Percentiles rank a stretch among this genome's conserved stretches.
Evolutionary conservation across 139 green algal species (phyloP).

Genomic region (Spirogloea muscicola): DNA sequence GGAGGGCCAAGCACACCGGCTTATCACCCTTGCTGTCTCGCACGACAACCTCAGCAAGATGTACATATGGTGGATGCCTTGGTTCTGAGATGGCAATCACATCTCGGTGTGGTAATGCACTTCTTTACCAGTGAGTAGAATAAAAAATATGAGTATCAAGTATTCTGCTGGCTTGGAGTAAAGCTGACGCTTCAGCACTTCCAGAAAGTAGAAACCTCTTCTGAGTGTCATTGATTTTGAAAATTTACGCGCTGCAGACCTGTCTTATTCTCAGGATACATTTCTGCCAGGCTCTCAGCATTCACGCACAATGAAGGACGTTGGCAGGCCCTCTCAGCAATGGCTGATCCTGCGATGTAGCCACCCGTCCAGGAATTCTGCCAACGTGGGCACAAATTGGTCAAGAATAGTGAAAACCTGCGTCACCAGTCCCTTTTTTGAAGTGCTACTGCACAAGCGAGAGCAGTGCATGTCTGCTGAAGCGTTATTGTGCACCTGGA

Average conservation of each 20-base stretch:
- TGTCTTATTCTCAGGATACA: too few species aligned
- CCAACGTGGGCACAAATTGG: neutral
- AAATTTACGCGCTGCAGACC: too few species aligned
- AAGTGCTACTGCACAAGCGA: neutral
- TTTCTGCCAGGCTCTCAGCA: too few species aligned
- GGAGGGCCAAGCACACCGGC: slow-evolving; percentile 79
- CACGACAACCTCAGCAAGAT: slow-evolving; percentile 83
- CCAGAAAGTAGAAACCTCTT: too few species aligned
- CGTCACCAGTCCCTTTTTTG: neutral
- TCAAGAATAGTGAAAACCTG: neutral
- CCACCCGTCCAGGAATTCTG: slow-evolving; percentile 46
- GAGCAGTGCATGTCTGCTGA: neutral
- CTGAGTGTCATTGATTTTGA: too few species aligned
- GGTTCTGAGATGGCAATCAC: slow-evolving; percentile 44
- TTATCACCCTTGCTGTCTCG: slow-evolving; percentile 82
- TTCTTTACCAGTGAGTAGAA: neutral
- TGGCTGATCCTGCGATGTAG: slow-evolving; percentile 41
- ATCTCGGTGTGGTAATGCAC: neutral
- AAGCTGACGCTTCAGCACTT: too few species aligned
- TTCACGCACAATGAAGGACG: too few species aligned
- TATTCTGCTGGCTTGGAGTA: too few species aligned
- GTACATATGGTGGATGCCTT: slow-evolving; percentile 95
- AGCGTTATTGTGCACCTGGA: slow-evolving; percentile 21
- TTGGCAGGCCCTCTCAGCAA: too few species aligned
- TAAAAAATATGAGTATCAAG: neutral